Evolutionary conservation across 2,329 filamentous ascomycete genomes (phyloP).

Genomic region (Fusarium equiseti): DNA sequence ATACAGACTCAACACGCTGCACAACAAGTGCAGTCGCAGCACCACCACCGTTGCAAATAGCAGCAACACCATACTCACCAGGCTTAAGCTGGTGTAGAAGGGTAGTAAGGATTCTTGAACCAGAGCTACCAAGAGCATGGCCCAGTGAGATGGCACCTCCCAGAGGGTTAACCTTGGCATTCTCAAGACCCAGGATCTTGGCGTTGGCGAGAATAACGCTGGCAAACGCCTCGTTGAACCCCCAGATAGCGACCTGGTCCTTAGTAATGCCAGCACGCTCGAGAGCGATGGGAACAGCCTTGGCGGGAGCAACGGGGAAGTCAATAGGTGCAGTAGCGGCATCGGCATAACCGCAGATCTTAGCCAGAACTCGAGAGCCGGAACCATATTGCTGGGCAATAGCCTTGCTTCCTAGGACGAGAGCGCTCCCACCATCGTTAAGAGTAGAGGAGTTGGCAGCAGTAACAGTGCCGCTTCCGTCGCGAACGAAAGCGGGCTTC

Average conservation of each 20-base stretch:
- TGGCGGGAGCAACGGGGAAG: constrained; percentile 92
- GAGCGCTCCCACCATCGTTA: constrained; percentile 92
- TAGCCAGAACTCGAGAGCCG: constrained; percentile 84
- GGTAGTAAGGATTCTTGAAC: constrained; percentile 89
- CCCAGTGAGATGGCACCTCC: constrained; percentile 93
- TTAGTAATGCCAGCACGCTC: constrained; percentile 90
- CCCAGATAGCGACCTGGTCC: constrained; percentile 93
- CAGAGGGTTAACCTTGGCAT: constrained; percentile 85
- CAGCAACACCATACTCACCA: constrained; percentile 93
- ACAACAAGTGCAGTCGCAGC: constrained; percentile 93
- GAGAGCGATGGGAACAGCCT: constrained; percentile 91
- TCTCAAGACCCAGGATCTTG: constrained; percentile 86
- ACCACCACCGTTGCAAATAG: constrained; percentile 97
- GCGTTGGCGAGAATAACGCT: constrained; percentile 95
- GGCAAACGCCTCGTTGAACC: constrained; percentile 98
- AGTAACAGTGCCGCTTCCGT: constrained; percentile 90
- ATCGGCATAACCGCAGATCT: constrained; percentile 87
- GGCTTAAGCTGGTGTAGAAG: constrained; percentile 91
- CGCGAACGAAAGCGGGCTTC: constrained; percentile 90
- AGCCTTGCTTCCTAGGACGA: constrained; percentile 85
- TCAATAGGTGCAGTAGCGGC: constrained; percentile 92
- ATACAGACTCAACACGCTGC: constrained; percentile 77
- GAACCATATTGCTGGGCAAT: constrained; percentile 84
- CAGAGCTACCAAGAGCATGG: constrained; percentile 93
- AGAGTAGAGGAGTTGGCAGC: constrained; percentile 94